Evolutionary conservation across 2,329 filamentous ascomycete species (phyloP).

Genomic region (Tolypocladium cylindrosporum): DNA sequence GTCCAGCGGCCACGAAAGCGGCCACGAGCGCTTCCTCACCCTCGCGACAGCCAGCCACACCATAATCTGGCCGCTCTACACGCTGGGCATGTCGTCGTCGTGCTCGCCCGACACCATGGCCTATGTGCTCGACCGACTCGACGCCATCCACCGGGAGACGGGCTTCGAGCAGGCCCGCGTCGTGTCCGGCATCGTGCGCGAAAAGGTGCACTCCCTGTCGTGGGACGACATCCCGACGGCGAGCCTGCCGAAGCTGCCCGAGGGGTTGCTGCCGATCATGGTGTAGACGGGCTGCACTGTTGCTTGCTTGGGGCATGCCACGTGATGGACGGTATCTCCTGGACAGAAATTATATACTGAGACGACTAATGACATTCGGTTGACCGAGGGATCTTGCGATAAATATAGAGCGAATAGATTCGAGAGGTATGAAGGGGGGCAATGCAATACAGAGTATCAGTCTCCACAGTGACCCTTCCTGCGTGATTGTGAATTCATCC

Average conservation of each 20-base stretch:
- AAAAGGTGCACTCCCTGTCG: slow-evolving; percentile 18
- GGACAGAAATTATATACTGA: neutral
- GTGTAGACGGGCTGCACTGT: slow-evolving; percentile 9
- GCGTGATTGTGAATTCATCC: neutral
- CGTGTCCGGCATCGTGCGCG: slow-evolving; percentile 31
- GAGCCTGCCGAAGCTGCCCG: slow-evolving; percentile 17
- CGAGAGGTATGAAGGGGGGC: neutral
- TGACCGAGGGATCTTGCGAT: neutral
- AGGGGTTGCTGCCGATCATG: slow-evolving; percentile 13
- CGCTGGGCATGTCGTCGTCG: slow-evolving; percentile 35
- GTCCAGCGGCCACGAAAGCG: slow-evolving; percentile 20
- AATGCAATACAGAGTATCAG: neutral
- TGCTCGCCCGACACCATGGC: slow-evolving; percentile 29
- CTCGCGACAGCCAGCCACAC: slow-evolving; percentile 37
- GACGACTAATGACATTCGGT: neutral
- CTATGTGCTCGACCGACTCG: slow-evolving; percentile 34
- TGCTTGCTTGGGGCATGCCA: neutral
- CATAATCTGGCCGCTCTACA: slow-evolving; percentile 40
- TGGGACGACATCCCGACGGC: slow-evolving; percentile 15
- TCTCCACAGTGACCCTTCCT: too few relatives aligned
- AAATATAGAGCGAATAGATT: neutral
- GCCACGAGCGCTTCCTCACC: slow-evolving; percentile 36
- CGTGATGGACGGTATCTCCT: too few relatives aligned
- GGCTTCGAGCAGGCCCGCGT: slow-evolving; percentile 33
- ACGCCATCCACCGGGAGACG: slow-evolving; percentile 34